phyloP scores from a whole-genome alignment of 2,329 filamentous ascomycete species.

The Malbranchea cinnamomea region DNA sequence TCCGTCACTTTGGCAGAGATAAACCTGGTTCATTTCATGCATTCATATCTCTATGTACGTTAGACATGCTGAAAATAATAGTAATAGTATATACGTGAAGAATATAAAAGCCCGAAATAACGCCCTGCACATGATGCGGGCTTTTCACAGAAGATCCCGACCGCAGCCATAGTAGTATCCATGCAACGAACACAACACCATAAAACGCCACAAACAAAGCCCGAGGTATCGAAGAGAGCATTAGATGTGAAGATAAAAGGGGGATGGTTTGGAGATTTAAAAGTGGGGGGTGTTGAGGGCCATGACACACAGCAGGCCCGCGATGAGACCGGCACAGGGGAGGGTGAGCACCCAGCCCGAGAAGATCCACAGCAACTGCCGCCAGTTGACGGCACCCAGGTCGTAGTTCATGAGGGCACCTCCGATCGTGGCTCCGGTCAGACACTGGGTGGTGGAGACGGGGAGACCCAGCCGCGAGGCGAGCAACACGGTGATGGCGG shows the following conservation, averaged over 20 bases:
- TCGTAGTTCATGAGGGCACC: constrained; percentile 24
- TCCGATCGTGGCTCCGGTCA: constrained; percentile 22
- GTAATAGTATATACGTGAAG: too few relatives aligned
- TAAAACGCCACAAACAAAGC: background rate
- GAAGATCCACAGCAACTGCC: constrained; percentile 29
- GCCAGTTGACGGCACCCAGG: constrained; percentile 30
- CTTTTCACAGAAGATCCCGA: too few relatives aligned
- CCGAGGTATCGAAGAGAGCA: background rate
- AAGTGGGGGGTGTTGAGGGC: constrained; percentile 29
- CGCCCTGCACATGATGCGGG: too few relatives aligned
- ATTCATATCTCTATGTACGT: too few relatives aligned
- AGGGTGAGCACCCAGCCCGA: constrained; percentile 32
- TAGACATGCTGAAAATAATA: too few relatives aligned
- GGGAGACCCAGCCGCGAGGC: constrained; percentile 21
- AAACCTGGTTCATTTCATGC: too few relatives aligned
- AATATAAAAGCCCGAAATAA: too few relatives aligned
- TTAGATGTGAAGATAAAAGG: background rate
- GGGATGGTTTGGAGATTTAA: constrained; percentile 6
- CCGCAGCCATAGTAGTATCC: too few relatives aligned
- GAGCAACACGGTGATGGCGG: constrained; percentile 25
- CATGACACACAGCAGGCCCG: constrained; percentile 27
- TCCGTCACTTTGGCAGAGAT: too few relatives aligned
- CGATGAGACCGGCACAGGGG: constrained; percentile 26
- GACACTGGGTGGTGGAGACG: constrained; percentile 24
- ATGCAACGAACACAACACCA: background rate